phyloP scores from a whole-genome alignment of 345 rosid species.

The Pistacia integerrima region DNA sequence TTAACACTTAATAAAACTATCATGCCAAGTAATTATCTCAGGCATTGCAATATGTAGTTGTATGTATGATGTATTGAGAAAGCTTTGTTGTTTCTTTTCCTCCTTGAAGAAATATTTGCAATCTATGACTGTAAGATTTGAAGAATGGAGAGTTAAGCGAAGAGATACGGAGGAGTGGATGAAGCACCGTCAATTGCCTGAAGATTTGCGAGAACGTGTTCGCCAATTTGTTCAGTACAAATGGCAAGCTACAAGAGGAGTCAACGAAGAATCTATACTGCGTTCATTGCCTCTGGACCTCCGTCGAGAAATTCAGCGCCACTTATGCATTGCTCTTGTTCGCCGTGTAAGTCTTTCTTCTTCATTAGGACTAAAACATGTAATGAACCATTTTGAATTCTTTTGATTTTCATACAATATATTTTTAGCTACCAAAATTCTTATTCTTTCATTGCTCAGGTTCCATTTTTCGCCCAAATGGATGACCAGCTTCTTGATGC shows the following conservation, averaged over 20 bases:
- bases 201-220: slow-evolving; percentile 74
- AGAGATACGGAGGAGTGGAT: slow-evolving; percentile 97
- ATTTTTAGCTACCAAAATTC: neutral
- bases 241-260: slow-evolving; percentile 97
- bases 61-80: neutral
- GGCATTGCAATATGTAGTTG: neutral
- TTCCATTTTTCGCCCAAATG: slow-evolving; percentile 93
- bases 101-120: slow-evolving; percentile 73
- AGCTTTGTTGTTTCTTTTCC: slow-evolving; percentile 2
- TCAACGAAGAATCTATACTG: slow-evolving; percentile 81
- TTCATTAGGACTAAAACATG: no score
- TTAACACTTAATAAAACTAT: neutral
- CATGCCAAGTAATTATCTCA: neutral
- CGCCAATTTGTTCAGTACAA: slow-evolving; percentile 77
- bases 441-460: slow-evolving; percentile 41
- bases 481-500: slow-evolving; percentile 95
- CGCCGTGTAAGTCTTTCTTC: slow-evolving; percentile 64
- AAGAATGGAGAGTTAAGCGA: slow-evolving; percentile 88
- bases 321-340: slow-evolving; percentile 84
- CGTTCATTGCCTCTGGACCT: slow-evolving; percentile 74
- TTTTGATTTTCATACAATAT: no score
- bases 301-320: slow-evolving; percentile 93
- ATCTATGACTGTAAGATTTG: slow-evolving; percentile 79
- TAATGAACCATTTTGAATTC: neutral
- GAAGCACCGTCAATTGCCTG: slow-evolving; percentile 92